These are phyloP conservation scores for Globisporangium cystogenes DNA, from an alignment of 352 stramenopile species.

Conservation along the genomic window DNA sequence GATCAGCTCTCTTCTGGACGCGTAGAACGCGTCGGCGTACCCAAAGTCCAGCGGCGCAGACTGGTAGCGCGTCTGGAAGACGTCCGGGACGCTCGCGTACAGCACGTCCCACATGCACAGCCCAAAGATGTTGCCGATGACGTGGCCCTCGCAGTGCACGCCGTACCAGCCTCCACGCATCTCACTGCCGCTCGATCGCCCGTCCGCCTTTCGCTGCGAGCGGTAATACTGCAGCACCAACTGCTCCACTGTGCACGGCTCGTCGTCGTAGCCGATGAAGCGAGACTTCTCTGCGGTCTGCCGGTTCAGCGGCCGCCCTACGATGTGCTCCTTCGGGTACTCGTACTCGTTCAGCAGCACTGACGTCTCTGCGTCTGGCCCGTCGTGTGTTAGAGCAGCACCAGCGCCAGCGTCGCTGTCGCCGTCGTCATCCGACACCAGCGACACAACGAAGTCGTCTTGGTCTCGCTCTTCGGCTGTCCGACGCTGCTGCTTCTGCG, in stretches of 20 bases:
- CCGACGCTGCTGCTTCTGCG: not conserved
- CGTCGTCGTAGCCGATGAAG: constrained; percentile 86
- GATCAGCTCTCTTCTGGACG: constrained; percentile 31
- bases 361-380: not conserved
- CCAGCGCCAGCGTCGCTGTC: not conserved
- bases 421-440: constrained; percentile 13
- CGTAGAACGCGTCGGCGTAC: constrained; percentile 48
- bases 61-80: constrained; percentile 88
- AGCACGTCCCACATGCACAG: constrained; percentile 88
- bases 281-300: constrained; percentile 73
- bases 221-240: constrained; percentile 79
- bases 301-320: constrained; percentile 70
- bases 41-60: constrained; percentile 66
- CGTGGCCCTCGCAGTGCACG: constrained; percentile 75
- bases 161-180: constrained; percentile 67
- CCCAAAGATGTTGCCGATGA: constrained; percentile 73
- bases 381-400: too few species aligned
- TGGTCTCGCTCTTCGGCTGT: not conserved
- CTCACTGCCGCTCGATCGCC: constrained; percentile 4
- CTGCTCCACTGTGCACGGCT: constrained; percentile 79
- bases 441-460: constrained; percentile 12
- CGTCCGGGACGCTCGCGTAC: constrained; percentile 68
- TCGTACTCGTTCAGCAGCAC: constrained; percentile 16
- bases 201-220: constrained; percentile 15
- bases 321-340: constrained; percentile 44